Percentiles rank a stretch among this genome's conserved stretches.
These are phyloP conservation scores for Globisporangium rhizosaccharum DNA, from an alignment of 352 stramenopile genomes.

Conservation along the genomic window DNA sequence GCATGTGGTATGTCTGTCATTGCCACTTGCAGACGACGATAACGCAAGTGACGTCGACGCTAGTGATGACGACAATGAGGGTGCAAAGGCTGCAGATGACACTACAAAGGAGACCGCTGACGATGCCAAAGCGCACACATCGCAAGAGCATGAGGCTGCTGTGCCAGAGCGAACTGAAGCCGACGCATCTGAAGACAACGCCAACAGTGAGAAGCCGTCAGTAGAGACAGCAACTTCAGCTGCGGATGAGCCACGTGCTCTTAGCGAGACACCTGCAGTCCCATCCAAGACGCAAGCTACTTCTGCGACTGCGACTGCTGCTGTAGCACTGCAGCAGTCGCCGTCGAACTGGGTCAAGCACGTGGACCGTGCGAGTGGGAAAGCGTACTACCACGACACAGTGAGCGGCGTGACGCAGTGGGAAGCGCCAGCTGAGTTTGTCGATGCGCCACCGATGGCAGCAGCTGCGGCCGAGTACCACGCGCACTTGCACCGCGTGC, in stretches of 20 bases:
- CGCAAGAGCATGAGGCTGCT: too few species aligned
- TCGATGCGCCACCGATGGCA: slow-evolving; percentile 21
- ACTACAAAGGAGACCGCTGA: too few species aligned
- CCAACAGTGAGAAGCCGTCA: too few species aligned
- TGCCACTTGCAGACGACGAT: slow-evolving; percentile 4
- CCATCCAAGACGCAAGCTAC: too few species aligned
- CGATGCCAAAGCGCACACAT: too few species aligned
- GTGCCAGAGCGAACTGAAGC: too few species aligned
- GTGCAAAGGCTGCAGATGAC: not conserved
- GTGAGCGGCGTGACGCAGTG: slow-evolving; percentile 64
- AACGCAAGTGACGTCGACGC: slow-evolving; percentile 4
- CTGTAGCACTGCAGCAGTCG: not conserved
- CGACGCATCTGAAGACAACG: too few species aligned
- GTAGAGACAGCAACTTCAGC: too few species aligned
- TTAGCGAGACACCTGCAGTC: too few species aligned
- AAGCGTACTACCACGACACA: slow-evolving; percentile 72
- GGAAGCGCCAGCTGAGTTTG: slow-evolving; percentile 49
- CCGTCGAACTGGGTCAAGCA: slow-evolving; percentile 61
- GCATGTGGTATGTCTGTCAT: not conserved
- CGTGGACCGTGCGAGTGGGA: slow-evolving; percentile 54
- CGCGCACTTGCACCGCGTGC: slow-evolving; percentile 51
- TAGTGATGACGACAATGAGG: slow-evolving; percentile 17
- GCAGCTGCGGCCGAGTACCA: slow-evolving; percentile 49
- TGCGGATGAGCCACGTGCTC: too few species aligned
- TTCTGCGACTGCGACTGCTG: too few species aligned